Conservation (phyloP, 177 flowering plant species). For the Telopea speciosissima region DNA sequence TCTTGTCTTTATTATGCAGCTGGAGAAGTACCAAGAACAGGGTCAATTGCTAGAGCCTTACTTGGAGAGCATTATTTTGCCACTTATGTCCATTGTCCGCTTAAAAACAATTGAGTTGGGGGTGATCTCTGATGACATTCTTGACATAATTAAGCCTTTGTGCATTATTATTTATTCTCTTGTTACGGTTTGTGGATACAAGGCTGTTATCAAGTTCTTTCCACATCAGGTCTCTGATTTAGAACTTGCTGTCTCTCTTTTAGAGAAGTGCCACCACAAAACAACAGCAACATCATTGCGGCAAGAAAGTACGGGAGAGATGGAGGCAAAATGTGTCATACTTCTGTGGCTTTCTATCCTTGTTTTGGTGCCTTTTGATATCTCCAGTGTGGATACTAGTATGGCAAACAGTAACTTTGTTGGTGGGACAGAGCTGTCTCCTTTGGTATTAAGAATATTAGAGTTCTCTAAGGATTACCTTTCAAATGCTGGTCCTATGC, state of each 20-base stretch:
- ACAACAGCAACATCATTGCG: conserved; percentile 52
- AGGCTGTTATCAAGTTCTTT: conserved; percentile 84
- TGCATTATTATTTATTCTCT: conserved; percentile 75
- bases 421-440: conserved; percentile 51
- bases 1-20: conserved; percentile 33
- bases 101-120: conserved; percentile 62
- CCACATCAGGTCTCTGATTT: conserved; percentile 97
- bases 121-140: conserved; percentile 44
- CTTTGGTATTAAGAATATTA: conserved; percentile 62
- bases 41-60: conserved; percentile 90
- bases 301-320: conserved; percentile 94
- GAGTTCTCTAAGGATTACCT: conserved; percentile 73
- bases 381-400: conserved; percentile 85
- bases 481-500: conserved; percentile 92
- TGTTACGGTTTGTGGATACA: conserved; percentile 94
- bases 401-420: conserved; percentile 29
- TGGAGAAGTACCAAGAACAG: conserved; percentile 93
- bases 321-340: conserved; percentile 87
- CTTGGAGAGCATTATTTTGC: conserved; percentile 80
- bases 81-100: conserved; percentile 73
- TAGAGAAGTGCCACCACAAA: conserved; percentile 66
- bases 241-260: conserved; percentile 87
- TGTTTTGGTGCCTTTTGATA: conserved; percentile 93
- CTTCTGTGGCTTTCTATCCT: conserved; percentile 93
- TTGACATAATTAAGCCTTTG: conserved; percentile 74